Evolutionary conservation across 495 filamentous ascomycete species (phyloP).

Genomic region (Jackrogersella minutella): DNA sequence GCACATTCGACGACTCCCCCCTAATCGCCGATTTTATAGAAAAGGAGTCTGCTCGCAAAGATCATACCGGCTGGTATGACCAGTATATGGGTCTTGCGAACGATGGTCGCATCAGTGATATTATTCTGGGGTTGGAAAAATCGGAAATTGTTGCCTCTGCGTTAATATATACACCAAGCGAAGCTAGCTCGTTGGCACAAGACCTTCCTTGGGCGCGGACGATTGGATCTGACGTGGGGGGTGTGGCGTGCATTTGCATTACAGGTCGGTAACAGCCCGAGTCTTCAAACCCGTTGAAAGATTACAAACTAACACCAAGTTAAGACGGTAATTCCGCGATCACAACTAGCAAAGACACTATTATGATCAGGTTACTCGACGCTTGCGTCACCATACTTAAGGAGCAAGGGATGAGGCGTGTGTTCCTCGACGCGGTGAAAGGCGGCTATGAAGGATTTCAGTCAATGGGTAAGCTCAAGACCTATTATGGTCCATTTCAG

Average conservation of each 20-base stretch:
- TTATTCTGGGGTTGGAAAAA: slow-evolving; percentile 57
- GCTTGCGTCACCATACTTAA: slow-evolving; percentile 51
- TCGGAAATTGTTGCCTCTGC: slow-evolving; percentile 61
- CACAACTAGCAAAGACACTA: slow-evolving; percentile 49
- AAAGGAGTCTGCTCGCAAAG: slow-evolving; percentile 52
- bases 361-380: slow-evolving; percentile 58
- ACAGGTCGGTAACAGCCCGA: slow-evolving; percentile 46
- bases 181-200: slow-evolving; percentile 59
- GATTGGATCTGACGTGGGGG: slow-evolving; percentile 64
- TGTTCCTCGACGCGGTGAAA: slow-evolving; percentile 57
- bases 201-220: slow-evolving; percentile 67
- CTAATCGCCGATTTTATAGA: slow-evolving; percentile 62
- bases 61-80: slow-evolving; percentile 63
- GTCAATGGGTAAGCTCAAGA: slow-evolving; percentile 51
- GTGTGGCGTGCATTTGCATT: slow-evolving; percentile 68
- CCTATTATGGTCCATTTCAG: neutral
- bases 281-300: neutral
- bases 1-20: slow-evolving; percentile 60
- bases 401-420: slow-evolving; percentile 50
- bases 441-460: slow-evolving; percentile 55
- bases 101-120: slow-evolving; percentile 56
- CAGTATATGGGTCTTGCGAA: slow-evolving; percentile 59
- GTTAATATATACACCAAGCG: slow-evolving; percentile 61
- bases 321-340: slow-evolving; percentile 47
- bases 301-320: slow-evolving; percentile 27